Conservation (phyloP, 768 basidiomycete genomes). For the Tylopilus rubrobrunneus region DNA sequence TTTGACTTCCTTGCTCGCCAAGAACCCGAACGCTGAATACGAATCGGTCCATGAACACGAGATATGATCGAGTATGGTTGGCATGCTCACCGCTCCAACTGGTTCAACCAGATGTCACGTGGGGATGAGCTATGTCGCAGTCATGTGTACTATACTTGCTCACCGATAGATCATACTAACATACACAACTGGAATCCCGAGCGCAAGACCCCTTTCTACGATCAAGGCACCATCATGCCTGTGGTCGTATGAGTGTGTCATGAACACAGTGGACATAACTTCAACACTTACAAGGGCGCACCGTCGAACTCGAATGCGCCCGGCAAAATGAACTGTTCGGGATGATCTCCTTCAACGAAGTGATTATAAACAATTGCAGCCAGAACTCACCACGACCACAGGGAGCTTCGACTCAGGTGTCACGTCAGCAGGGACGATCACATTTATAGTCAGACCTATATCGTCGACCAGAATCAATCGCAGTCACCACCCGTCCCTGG, state of each 20-base stretch:
- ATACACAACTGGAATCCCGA: constrained; percentile 33
- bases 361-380: too few species aligned
- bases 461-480: too few species aligned
- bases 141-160: neutral
- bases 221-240: constrained; percentile 20
- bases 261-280: neutral
- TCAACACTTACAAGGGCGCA: constrained; percentile 7
- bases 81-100: constrained; percentile 9
- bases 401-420: too few species aligned
- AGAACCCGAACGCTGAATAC: constrained; percentile 34
- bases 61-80: neutral
- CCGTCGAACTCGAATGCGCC: constrained; percentile 35
- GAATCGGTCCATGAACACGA: too few species aligned
- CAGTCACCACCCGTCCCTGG: too few species aligned
- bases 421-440: too few species aligned
- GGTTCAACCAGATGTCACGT: neutral
- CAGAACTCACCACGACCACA: too few species aligned
- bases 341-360: neutral
- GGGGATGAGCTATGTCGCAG: neutral
- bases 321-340: constrained; percentile 28
- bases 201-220: constrained; percentile 31
- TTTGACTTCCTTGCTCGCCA: constrained; percentile 38
- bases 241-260: neutral
- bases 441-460: too few species aligned
- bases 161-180: constrained; percentile 43